phyloP scores from a whole-genome alignment of 306 rosid genomes.

The Ormosia semicastrata region DNA sequence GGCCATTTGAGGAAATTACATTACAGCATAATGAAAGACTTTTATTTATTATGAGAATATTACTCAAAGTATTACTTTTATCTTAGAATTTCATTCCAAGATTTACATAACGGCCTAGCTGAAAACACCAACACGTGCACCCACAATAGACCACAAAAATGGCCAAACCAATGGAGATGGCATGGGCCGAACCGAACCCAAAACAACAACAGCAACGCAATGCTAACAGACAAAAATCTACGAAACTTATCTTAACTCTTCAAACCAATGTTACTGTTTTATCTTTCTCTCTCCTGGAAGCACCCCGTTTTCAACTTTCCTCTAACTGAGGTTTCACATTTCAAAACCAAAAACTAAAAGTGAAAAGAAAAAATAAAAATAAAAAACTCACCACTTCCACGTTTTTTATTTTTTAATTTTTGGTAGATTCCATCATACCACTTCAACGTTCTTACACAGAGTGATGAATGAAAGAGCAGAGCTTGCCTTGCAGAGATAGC shows the following conservation, averaged over 20 bases:
- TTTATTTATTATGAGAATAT: no score
- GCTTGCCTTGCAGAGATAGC: not conserved
- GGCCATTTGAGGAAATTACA: not conserved
- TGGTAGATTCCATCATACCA: not conserved
- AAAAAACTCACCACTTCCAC: not conserved
- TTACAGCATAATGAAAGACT: no score
- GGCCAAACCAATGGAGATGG: no score
- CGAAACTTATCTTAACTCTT: not conserved
- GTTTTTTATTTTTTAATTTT: not conserved
- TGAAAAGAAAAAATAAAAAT: not conserved
- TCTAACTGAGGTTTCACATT: not conserved
- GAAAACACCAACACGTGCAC: no score
- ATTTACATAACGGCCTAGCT: no score
- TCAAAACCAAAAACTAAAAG: not conserved
- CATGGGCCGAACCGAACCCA: no score
- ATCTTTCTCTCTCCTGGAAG: not conserved
- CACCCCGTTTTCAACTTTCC: slow-evolving; percentile 15
- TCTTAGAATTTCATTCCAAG: no score
- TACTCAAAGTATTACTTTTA: no score
- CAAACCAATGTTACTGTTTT: not conserved
- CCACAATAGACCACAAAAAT: no score
- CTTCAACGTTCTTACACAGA: not conserved
- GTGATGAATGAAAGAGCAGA: not conserved
- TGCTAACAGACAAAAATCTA: slow-evolving; percentile 26
- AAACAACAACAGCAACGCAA: no score